phyloP scores from a whole-genome alignment of 306 rosid species.

The Fragaria vesca region DNA sequence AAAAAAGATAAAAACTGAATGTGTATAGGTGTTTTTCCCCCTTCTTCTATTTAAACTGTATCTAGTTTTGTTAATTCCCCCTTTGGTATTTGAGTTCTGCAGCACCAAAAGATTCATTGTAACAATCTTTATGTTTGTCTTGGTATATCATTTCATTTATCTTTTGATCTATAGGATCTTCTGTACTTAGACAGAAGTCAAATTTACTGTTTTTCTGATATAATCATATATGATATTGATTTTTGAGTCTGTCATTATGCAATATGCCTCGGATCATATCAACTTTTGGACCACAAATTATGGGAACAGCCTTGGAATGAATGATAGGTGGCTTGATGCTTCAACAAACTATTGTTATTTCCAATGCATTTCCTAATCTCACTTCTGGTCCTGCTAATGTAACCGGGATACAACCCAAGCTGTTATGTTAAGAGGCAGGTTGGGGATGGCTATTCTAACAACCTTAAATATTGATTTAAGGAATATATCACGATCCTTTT shows the following conservation, averaged over 20 bases:
- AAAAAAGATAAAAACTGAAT: constrained; percentile 59
- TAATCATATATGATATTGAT: not conserved
- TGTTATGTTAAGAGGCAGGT: no score
- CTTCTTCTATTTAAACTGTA: constrained; percentile 32
- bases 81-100: constrained; percentile 30
- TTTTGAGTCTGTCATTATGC: not conserved
- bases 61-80: constrained; percentile 29
- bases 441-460: not conserved
- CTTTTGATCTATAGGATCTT: constrained; percentile 8
- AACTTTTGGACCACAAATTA: no score
- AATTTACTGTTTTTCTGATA: constrained; percentile 5
- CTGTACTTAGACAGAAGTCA: constrained; percentile 1
- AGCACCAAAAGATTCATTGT: constrained; percentile 24
- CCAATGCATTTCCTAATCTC: not conserved
- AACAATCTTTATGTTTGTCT: constrained; percentile 23
- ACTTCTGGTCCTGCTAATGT: no score
- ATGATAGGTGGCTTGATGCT: no score
- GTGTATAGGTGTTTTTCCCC: constrained; percentile 45
- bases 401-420: no score
- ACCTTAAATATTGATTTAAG: not conserved
- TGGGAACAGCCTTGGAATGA: no score
- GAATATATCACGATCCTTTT: no score
- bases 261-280: no score
- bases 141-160: constrained; percentile 22
- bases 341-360: no score